Evolutionary conservation across 176 grass and related monocot genomes (phyloP).

Genomic region (Zoysia japonica): DNA sequence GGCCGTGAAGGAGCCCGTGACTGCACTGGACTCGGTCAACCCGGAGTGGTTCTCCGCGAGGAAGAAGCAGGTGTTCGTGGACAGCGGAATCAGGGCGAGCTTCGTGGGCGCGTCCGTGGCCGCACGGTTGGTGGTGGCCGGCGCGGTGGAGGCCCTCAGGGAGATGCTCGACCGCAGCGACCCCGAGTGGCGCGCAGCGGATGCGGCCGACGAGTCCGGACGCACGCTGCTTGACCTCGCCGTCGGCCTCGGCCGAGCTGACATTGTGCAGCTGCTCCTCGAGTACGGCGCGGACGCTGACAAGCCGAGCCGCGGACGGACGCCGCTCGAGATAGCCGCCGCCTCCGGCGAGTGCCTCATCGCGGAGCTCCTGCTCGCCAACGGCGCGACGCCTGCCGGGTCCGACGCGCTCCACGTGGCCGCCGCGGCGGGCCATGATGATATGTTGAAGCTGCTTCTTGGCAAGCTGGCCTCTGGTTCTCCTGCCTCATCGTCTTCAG

Average conservation of each 20-base stretch:
- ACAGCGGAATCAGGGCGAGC: constrained; percentile 56
- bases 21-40: constrained; percentile 54
- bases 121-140: constrained; percentile 35
- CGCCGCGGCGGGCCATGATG: constrained; percentile 47
- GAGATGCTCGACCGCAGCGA: constrained; percentile 70
- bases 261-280: constrained; percentile 75
- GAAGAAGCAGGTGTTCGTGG: constrained; percentile 77
- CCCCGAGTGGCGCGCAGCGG: constrained; percentile 57
- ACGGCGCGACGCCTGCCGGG: constrained; percentile 46
- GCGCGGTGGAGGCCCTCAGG: constrained; percentile 59
- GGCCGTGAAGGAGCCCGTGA: constrained; percentile 39
- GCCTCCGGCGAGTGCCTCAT: constrained; percentile 61
- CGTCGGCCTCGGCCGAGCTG: constrained; percentile 55
- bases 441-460: constrained; percentile 61
- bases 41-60: constrained; percentile 72
- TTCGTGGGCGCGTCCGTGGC: constrained; percentile 66
- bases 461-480: constrained; percentile 35
- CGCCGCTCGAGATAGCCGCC: constrained; percentile 60
- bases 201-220: constrained; percentile 47
- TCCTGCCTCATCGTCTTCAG: neutral
- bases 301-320: constrained; percentile 42
- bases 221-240: constrained; percentile 65
- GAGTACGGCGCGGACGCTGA: constrained; percentile 76
- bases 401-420: constrained; percentile 62
- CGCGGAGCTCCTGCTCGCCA: constrained; percentile 64